A percentile compares a stretch with the other conserved stretches of the same genome.
Conservation (phyloP, 169 alveolate genomes). For the Plasmodium gaboni region DNA sequence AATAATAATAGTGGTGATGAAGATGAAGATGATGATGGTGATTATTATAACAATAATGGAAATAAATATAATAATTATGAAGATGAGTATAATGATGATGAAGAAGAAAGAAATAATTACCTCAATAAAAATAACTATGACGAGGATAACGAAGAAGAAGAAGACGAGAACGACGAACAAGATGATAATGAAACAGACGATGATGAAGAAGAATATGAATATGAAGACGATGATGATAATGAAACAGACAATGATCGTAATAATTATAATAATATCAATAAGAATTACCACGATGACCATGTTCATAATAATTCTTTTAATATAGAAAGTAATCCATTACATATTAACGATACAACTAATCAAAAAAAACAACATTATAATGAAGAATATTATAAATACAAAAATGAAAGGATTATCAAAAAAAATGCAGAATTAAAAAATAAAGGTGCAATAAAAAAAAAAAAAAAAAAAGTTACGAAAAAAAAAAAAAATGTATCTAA, state of each 20-base stretch:
- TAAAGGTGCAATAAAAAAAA: too few species aligned
- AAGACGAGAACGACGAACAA: neutral
- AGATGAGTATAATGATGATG: neutral
- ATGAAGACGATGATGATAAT: neutral
- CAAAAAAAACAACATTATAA: too few species aligned
- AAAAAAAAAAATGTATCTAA: too few species aligned
- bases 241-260: neutral
- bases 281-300: too few species aligned
- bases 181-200: neutral
- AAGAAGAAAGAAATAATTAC: neutral
- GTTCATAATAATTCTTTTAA: too few species aligned
- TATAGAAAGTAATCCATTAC: too few species aligned
- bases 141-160: neutral
- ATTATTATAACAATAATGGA: neutral
- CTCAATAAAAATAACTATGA: neutral
- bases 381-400: too few species aligned
- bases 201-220: neutral
- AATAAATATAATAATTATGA: neutral
- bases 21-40: neutral
- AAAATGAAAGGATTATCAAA: too few species aligned
- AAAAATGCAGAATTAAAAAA: too few species aligned
- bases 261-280: too few species aligned
- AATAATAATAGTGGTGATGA: neutral
- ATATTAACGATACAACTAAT: too few species aligned
- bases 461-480: too few species aligned